Percentiles rank a stretch among this genome's conserved stretches.
phyloP scores from a whole-genome alignment of 2,329 filamentous ascomycete species.

The Periconia sp. region DNA sequence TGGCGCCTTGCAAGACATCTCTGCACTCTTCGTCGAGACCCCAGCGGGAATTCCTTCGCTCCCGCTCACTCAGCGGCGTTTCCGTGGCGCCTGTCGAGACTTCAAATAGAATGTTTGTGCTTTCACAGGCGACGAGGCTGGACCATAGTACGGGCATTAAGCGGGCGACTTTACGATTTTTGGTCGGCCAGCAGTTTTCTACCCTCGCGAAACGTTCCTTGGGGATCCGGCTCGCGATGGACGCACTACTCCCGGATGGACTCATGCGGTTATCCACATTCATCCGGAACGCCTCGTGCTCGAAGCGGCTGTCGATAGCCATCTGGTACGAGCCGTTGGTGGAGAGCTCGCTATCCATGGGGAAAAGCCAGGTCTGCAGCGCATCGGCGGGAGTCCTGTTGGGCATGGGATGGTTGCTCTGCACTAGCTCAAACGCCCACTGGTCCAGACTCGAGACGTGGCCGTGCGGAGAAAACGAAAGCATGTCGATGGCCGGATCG shows the following conservation, averaged over 20 bases:
- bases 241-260: constrained; percentile 38
- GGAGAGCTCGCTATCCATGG: constrained; percentile 33
- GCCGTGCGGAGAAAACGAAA: constrained; percentile 37
- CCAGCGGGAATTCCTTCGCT: constrained; percentile 39
- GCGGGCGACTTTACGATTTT: constrained; percentile 30
- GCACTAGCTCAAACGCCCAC: constrained; percentile 42
- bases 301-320: constrained; percentile 33
- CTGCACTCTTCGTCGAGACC: constrained; percentile 42
- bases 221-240: constrained; percentile 42
- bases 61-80: constrained; percentile 29
- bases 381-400: constrained; percentile 40
- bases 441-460: constrained; percentile 39
- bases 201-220: constrained; percentile 43
- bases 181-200: constrained; percentile 42
- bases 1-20: constrained; percentile 41
- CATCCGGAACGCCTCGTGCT: constrained; percentile 27
- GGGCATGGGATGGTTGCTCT: constrained; percentile 39
- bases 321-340: constrained; percentile 31
- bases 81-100: constrained; percentile 23
- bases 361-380: constrained; percentile 41
- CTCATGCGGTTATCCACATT: constrained; percentile 30
- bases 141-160: constrained; percentile 42
- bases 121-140: constrained; percentile 29
- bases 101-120: constrained; percentile 40
- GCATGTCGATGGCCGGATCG: constrained; percentile 40